Conservation (phyloP, 768 basidiomycete species). For the Boletus speciosus region DNA sequence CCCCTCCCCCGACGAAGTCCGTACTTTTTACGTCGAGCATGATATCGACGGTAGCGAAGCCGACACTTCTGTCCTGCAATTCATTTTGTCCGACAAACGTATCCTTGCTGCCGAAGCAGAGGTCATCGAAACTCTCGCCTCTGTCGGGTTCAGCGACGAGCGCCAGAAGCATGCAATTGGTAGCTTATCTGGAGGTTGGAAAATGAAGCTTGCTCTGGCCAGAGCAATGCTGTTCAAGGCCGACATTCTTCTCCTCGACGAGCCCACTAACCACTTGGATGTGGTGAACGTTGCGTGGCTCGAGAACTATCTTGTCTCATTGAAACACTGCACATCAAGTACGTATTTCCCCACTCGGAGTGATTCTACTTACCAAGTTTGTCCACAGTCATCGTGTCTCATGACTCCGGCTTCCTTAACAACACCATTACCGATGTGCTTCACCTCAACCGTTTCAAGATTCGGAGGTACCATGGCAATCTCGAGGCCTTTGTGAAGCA, state of each 20-base stretch:
- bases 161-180: slow-evolving; percentile 86
- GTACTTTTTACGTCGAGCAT: slow-evolving; percentile 99
- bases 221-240: slow-evolving; percentile 98
- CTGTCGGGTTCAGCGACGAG: slow-evolving; percentile 88
- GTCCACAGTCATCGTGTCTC: slow-evolving; percentile 83
- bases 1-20: slow-evolving; percentile 95
- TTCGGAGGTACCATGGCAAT: slow-evolving; percentile 93
- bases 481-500: slow-evolving; percentile 90
- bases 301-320: slow-evolving; percentile 84
- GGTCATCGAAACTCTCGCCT: slow-evolving; percentile 73
- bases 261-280: slow-evolving; percentile 96
- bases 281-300: slow-evolving; percentile 98
- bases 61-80: slow-evolving; percentile 84
- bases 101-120: slow-evolving; percentile 68
- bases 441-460: slow-evolving; percentile 97
- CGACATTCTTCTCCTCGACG: slow-evolving; percentile 93
- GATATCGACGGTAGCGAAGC: slow-evolving; percentile 96
- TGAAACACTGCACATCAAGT: slow-evolving; percentile 92
- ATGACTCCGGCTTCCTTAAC: slow-evolving; percentile 97
- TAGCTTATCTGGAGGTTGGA: slow-evolving; percentile 96
- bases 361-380: slow-evolving; percentile 6
- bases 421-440: slow-evolving; percentile 97
- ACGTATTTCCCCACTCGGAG: slow-evolving; percentile 28
- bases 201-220: slow-evolving; percentile 98
- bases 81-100: slow-evolving; percentile 84